Base-by-base conservation (phyloP, 345 rosid genomes). In the Lumnitzera racemosa region DNA sequence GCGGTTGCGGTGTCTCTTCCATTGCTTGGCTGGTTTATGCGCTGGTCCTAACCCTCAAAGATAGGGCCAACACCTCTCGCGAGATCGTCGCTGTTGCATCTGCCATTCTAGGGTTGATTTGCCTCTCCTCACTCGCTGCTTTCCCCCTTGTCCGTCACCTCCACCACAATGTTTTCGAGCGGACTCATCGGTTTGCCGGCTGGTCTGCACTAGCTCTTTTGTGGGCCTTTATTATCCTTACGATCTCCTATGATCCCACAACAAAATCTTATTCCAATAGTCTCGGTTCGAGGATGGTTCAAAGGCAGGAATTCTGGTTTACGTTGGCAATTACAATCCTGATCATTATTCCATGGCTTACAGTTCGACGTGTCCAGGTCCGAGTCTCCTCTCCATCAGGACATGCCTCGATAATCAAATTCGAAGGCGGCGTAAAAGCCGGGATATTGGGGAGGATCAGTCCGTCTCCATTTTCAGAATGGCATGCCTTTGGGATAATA, bases 401-500 rank as follows among this genome's bases (percentile, higher is more conserved):
- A 0, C 97, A 88, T 25, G 91, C 96, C 31, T 80, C 97, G 2
- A 56, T 90, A 46, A 85, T 90, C 20, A 83, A 82, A 49, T 90
- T 82, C 59, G 62, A 69, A 4, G 94, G 94, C 4, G 96, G 96
- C 15, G 73, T 85, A 14, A 76, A 83, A 65, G 59, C 96, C 1
- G 97, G 97, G 5, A 74, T 90, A 15, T 55, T 90, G 24, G 96
- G 97, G 3, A 74, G 97, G 72, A 90, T 90, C n/a, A 90, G 96
- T 67, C 96, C 96, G 0, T 90, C 96, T 3, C 97, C 96, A 11
- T 71, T 90, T 5, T 90, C 89, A 0, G 97, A 90, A 65, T 90
- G 97, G 97, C 97, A 90, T 14, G 89, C 94, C 16, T 90, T 90
- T 24, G 97, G 97, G 9, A 88, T 83, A 1, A 88, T 90, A 51